Evolutionary conservation across 306 rosid species (phyloP).

Genomic region (Cicer bijugum): DNA sequence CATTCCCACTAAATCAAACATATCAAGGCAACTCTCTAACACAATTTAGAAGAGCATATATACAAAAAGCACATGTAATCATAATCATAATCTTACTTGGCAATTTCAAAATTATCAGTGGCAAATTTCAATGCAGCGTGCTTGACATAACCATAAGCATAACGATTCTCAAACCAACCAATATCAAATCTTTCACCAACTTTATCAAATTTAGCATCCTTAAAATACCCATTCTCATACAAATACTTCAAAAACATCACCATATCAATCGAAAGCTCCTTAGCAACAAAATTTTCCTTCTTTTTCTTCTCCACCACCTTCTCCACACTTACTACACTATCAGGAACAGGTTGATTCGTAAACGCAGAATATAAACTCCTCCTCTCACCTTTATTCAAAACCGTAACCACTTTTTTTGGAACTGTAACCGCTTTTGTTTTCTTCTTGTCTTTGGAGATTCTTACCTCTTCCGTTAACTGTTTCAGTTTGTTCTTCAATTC

Average conservation of each 20-base stretch:
- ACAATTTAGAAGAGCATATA: not conserved
- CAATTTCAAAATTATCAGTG: constrained; percentile 64
- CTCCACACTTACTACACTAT: not conserved
- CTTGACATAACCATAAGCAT: constrained; percentile 54
- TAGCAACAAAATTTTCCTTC: constrained; percentile 38
- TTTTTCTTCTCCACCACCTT: not conserved
- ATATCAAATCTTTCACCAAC: constrained; percentile 48
- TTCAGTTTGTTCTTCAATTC: constrained; percentile 47
- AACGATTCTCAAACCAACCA: constrained; percentile 52
- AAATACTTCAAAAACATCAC: constrained; percentile 57
- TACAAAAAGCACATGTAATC: not conserved
- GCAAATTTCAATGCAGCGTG: constrained; percentile 57
- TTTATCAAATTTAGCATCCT: constrained; percentile 57
- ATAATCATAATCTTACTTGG: constrained; percentile 60
- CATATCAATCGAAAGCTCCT: constrained; percentile 64
- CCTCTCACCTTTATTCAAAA: not conserved
- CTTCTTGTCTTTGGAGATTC: constrained; percentile 30
- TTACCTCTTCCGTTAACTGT: constrained; percentile 47
- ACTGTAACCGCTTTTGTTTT: not conserved
- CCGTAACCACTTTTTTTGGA: no score
- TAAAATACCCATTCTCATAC: constrained; percentile 64
- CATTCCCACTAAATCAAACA: constrained; percentile 27
- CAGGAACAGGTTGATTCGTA: constrained; percentile 27
- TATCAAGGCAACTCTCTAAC: not conserved
- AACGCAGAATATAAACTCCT: constrained; percentile 47